phyloP scores from a whole-genome alignment of 2,329 filamentous ascomycete species.

The Aspergillus japonicus region DNA sequence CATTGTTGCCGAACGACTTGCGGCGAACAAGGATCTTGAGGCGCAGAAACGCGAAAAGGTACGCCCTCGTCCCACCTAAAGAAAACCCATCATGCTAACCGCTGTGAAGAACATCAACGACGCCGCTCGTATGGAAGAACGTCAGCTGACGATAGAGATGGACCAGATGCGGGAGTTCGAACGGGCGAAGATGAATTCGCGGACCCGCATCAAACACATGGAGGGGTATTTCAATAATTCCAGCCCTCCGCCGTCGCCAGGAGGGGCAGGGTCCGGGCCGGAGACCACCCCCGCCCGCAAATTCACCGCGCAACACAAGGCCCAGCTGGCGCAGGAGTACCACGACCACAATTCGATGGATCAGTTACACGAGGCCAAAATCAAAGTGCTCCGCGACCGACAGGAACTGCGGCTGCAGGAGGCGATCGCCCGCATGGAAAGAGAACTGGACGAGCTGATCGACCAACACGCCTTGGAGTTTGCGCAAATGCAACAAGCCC shows the following conservation, averaged over 20 bases:
- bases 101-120: conserved; percentile 36
- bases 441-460: conserved; percentile 38
- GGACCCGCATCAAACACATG: conserved; percentile 49
- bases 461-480: conserved; percentile 33
- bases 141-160: conserved; percentile 46
- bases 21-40: conserved; percentile 32
- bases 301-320: conserved; percentile 43
- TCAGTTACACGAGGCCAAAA: conserved; percentile 43
- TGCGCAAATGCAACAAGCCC: conserved; percentile 35
- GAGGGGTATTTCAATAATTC: conserved; percentile 46
- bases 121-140: conserved; percentile 41
- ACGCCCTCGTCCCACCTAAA: not conserved
- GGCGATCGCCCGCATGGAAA: conserved; percentile 39
- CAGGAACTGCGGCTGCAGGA: conserved; percentile 45
- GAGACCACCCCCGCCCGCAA: conserved; percentile 30
- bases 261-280: conserved; percentile 20
- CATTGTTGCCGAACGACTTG: conserved; percentile 29
- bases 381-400: conserved; percentile 49
- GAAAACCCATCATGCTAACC: not conserved
- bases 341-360: conserved; percentile 46
- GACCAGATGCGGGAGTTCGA: conserved; percentile 47
- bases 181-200: conserved; percentile 42
- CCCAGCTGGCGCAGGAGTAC: conserved; percentile 46
- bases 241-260: conserved; percentile 35
- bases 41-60: conserved; percentile 42